Base-by-base conservation (phyloP, 176 grass and related monocot species). In the Avena atlantica region DNA sequence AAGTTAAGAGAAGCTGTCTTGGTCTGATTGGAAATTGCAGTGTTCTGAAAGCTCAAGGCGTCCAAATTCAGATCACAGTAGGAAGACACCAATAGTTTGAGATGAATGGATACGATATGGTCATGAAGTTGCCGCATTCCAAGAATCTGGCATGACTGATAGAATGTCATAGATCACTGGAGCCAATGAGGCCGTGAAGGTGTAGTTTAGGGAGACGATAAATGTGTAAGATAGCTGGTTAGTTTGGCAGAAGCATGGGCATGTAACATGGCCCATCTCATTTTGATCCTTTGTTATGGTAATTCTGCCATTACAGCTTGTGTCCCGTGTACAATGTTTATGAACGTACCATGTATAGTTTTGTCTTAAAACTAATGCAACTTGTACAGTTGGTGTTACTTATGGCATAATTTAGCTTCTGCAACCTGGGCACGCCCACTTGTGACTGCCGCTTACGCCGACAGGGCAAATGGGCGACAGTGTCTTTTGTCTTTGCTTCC, bases 191-290 rank as follows among this genome's bases (percentile, higher is more conserved):
- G 24, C 25, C 16, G 25, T 24, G 44, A 24, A 5, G 45, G 10
- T 74, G 44, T 74, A 87, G 50, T 69, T 77, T 70, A 59, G 62
- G 75, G 60, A 55, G 19, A 55, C 12, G 9, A 34, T 24, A 45
- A 79, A 70, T 2, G 1, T 75, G 65, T 15, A 79, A 77, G 25
- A 68, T 52, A 66, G 20, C 11, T 64, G 27, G 23, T 37, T 88
- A 42, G 34, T 76, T 29, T 48, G 36, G 59, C 53, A 79, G 20
- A 16, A 66, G 56, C 45, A 89, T 78, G 16, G 49, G 23, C 70
- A 70, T 31, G 3, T 52, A 62, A 52, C 47, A 8, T 64, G 61
- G 62, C 31, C 48, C 57, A 27, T 81, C 27, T 67, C 17, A 20
- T 68, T 75, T 66, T 17, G 4, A 5, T 36, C 52, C 25, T 89